A percentile compares a stretch with the other conserved stretches of the same genome.
Conservation (phyloP, 2,329 filamentous ascomycete species). For the Monosporascus sp. region DNA sequence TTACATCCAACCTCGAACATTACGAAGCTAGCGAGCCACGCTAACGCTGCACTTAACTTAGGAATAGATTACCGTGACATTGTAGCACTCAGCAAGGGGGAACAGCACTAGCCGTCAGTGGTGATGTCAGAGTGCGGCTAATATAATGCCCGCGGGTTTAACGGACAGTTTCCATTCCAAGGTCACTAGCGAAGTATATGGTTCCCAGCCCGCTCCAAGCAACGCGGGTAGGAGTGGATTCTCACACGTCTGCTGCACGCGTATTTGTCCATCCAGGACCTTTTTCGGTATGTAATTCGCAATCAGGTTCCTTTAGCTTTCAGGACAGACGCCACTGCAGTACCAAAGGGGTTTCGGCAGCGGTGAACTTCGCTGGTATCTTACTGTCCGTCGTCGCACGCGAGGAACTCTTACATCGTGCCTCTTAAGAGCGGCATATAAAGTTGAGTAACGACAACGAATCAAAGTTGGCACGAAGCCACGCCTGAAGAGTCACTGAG, state of each 20-base stretch:
- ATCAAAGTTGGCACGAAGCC: not conserved
- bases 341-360: too few species aligned
- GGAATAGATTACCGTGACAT: too few species aligned
- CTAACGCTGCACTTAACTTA: too few species aligned
- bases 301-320: not conserved
- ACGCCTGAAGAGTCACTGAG: not conserved
- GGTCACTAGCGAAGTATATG: not conserved
- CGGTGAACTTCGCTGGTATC: too few species aligned
- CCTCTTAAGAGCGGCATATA: too few species aligned
- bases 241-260: too few species aligned
- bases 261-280: not conserved
- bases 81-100: not conserved
- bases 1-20: not conserved
- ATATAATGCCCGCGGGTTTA: not conserved
- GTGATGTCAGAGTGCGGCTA: not conserved
- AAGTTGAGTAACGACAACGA: too few species aligned
- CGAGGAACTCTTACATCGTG: not conserved
- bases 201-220: too few species aligned
- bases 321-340: not conserved
- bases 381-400: not conserved
- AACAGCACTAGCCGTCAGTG: not conserved
- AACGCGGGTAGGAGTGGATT: too few species aligned
- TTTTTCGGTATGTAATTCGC: not conserved
- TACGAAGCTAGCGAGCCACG: not conserved
- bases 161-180: not conserved